Evolutionary conservation across 2,329 filamentous ascomycete genomes (phyloP).

Genomic region (Pseudocercospora crystallina): DNA sequence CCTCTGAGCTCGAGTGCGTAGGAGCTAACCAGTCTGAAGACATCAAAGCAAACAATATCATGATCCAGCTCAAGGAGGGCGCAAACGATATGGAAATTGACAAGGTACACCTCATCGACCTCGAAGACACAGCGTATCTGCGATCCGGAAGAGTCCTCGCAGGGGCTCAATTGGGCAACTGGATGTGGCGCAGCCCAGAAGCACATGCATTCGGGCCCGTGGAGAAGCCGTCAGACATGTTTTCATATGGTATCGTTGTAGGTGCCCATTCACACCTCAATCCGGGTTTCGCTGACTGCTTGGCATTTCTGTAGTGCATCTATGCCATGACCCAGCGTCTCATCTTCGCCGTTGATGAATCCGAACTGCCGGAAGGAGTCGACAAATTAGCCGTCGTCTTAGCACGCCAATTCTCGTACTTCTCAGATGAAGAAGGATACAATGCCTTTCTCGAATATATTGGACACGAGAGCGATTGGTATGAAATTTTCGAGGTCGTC

Average conservation of each 20-base stretch:
- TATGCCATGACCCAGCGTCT: conserved; percentile 43
- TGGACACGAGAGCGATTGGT: conserved; percentile 43
- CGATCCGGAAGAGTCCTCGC: conserved; percentile 38
- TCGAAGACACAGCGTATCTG: conserved; percentile 44
- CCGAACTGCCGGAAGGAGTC: conserved; percentile 35
- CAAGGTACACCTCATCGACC: conserved; percentile 42
- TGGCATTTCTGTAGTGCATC: conserved; percentile 39
- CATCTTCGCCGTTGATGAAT: conserved; percentile 40
- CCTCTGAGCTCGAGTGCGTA: neutral
- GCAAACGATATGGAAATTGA: conserved; percentile 33
- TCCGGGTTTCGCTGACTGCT: neutral
- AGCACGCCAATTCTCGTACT: conserved; percentile 50
- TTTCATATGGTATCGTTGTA: conserved; percentile 47
- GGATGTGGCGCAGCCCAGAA: conserved; percentile 49
- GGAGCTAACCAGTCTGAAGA: conserved; percentile 33
- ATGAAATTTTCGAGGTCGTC: conserved; percentile 39
- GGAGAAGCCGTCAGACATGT: conserved; percentile 44
- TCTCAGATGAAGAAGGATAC: conserved; percentile 45
- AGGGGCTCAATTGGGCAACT: conserved; percentile 44
- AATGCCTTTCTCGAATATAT: conserved; percentile 27
- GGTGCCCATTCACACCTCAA: conserved; percentile 18
- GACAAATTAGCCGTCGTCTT: conserved; percentile 44
- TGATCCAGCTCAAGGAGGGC: conserved; percentile 42
- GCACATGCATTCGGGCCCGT: conserved; percentile 43
- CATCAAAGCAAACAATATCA: conserved; percentile 48